phyloP scores from a whole-genome alignment of 2,329 filamentous ascomycete genomes.

The Hypoxylon sp. region DNA sequence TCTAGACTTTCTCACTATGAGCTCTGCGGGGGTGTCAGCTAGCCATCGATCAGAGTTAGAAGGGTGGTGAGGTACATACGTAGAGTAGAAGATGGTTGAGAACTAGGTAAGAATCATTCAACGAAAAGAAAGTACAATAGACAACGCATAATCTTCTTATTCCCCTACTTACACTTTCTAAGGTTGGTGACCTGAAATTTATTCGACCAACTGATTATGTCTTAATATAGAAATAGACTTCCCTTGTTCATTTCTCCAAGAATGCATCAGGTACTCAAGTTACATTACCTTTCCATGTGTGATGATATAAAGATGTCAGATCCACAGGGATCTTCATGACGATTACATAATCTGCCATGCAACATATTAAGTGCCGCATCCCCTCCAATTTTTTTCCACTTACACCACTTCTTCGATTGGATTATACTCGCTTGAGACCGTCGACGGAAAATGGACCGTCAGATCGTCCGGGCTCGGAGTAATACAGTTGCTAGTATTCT shows the following conservation, averaged over 20 bases:
- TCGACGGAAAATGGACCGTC: not conserved
- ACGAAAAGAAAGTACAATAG: too few species aligned
- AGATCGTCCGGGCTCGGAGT: not conserved
- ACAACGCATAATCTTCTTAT: too few species aligned
- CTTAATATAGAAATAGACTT: not conserved
- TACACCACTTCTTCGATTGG: conserved; percentile 1
- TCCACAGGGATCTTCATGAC: not conserved
- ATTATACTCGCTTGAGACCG: conserved; percentile 1
- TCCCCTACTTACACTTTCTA: too few species aligned
- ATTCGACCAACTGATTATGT: too few species aligned
- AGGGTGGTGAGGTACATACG: not conserved
- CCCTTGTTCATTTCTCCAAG: not conserved
- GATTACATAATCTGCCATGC: conserved; percentile 7
- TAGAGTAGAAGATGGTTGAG: too few species aligned
- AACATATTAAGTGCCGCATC: conserved; percentile 6
- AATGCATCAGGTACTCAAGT: too few species aligned
- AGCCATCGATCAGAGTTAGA: not conserved
- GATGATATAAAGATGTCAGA: conserved; percentile 4
- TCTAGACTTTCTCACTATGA: not conserved
- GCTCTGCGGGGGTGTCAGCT: not conserved
- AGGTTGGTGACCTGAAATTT: too few species aligned
- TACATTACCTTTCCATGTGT: not conserved
- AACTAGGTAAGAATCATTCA: too few species aligned
- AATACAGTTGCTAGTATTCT: conserved; percentile 4
- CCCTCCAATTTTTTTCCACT: conserved; percentile 2